phyloP scores from a whole-genome alignment of 2,329 filamentous ascomycete genomes.

The Phyllosticta paracitricarpa region DNA sequence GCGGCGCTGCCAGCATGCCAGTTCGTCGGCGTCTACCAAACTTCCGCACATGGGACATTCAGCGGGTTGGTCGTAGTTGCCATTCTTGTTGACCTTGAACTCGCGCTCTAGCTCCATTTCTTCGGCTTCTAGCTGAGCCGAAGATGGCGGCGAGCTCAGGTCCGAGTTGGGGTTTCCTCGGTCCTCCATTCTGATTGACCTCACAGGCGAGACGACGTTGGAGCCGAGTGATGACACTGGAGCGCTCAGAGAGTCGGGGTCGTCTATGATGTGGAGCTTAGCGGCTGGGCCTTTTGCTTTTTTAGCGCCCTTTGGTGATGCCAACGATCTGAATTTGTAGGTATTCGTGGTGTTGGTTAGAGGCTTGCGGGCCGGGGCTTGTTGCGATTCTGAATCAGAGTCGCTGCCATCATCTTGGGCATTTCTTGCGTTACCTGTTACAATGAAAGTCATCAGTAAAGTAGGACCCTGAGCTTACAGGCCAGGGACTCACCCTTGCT shows the following conservation, averaged over 20 bases:
- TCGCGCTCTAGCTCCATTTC: not conserved
- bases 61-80: constrained; percentile 1
- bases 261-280: not conserved
- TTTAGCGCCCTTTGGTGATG: not conserved
- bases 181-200: not conserved
- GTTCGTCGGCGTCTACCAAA: not conserved
- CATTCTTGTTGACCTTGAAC: not conserved
- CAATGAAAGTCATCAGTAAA: not conserved
- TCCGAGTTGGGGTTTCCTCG: not conserved
- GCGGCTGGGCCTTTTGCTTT: not conserved
- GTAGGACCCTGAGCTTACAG: no score
- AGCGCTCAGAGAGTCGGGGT: not conserved
- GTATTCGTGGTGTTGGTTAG: not conserved
- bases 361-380: not conserved
- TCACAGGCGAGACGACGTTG: not conserved
- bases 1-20: not conserved
- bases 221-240: not conserved
- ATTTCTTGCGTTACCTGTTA: not conserved
- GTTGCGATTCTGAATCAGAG: not conserved
- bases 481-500: not conserved
- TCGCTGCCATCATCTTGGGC: not conserved
- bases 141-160: not conserved
- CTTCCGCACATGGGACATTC: constrained; percentile 4
- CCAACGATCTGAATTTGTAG: not conserved
- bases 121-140: not conserved